These are phyloP conservation scores for Yamadazyma triangularis DNA, from an alignment of 1,139 yeast genomes.

Conservation along the genomic window DNA sequence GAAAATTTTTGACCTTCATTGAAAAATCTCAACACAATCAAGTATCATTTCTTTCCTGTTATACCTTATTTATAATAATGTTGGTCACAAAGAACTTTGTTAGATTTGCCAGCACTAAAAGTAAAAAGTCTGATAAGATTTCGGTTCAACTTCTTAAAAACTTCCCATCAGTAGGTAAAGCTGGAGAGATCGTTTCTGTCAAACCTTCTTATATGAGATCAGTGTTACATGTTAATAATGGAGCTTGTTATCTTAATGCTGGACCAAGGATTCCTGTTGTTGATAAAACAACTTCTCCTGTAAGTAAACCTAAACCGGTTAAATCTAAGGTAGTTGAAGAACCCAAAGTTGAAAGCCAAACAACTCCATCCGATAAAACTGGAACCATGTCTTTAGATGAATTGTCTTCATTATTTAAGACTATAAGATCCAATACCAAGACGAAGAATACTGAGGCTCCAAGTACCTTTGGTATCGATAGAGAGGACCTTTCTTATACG, in stretches of 20 bases:
- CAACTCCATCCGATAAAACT: constrained; percentile 3
- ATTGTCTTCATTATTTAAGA: constrained; percentile 32
- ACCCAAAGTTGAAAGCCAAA: constrained; percentile 5
- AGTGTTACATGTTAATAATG: constrained; percentile 61
- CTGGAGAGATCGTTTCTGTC: constrained; percentile 74
- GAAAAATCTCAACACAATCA: no score
- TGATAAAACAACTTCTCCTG: constrained; percentile 16
- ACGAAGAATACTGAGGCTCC: constrained; percentile 2
- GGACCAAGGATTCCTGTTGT: constrained; percentile 63
- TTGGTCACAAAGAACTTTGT: neutral
- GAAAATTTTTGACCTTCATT: no score
- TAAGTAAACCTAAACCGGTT: constrained; percentile 1
- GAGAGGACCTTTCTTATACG: constrained; percentile 15
- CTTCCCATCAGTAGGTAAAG: constrained; percentile 54
- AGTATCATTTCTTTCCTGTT: no score
- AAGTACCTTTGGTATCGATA: constrained; percentile 1
- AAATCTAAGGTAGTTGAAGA: constrained; percentile 7
- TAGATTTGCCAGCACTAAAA: neutral
- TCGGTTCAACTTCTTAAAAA: constrained; percentile 63
- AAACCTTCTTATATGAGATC: constrained; percentile 82
- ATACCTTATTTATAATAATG: no score
- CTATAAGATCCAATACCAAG: constrained; percentile 15
- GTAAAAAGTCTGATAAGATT: neutral
- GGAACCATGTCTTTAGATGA: constrained; percentile 37
- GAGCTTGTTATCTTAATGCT: constrained; percentile 65